These are phyloP conservation scores for Penicillium odoratum DNA, from an alignment of 495 filamentous ascomycete genomes.

Conservation along the genomic window DNA sequence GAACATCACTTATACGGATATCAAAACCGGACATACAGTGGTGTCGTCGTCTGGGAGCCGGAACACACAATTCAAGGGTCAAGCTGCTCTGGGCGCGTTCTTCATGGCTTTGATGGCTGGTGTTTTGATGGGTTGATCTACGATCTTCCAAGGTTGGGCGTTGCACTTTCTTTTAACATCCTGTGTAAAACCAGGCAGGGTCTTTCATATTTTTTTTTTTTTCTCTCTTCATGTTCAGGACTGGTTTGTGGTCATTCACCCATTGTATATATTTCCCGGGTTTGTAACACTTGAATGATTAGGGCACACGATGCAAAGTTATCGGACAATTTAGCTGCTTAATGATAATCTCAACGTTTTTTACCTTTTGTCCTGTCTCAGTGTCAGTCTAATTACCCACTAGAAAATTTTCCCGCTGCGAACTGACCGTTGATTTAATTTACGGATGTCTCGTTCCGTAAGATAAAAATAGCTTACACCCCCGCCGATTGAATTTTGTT, in stretches of 20 bases:
- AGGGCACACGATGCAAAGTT: not conserved
- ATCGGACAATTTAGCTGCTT: not conserved
- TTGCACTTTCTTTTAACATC: not conserved
- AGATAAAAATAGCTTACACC: not conserved
- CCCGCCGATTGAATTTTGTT: not conserved
- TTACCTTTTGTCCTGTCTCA: no score
- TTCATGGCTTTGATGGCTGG: not conserved
- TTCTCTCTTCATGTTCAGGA: not conserved
- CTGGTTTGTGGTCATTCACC: not conserved
- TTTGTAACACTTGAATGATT: not conserved
- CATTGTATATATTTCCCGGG: constrained; percentile 10
- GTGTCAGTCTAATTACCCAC: no score
- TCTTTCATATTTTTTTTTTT: not conserved
- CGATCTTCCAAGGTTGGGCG: not conserved
- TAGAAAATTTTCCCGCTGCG: no score
- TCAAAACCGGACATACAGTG: not conserved
- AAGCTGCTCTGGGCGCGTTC: not conserved
- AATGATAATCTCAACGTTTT: not conserved
- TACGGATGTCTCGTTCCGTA: not conserved
- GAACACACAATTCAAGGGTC: not conserved
- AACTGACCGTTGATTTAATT: not conserved
- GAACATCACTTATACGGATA: constrained; percentile 16
- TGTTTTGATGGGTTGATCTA: not conserved
- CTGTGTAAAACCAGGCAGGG: not conserved
- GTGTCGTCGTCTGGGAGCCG: not conserved